Conservation (phyloP, 257 asterid species). For the Solanum okadae region DNA sequence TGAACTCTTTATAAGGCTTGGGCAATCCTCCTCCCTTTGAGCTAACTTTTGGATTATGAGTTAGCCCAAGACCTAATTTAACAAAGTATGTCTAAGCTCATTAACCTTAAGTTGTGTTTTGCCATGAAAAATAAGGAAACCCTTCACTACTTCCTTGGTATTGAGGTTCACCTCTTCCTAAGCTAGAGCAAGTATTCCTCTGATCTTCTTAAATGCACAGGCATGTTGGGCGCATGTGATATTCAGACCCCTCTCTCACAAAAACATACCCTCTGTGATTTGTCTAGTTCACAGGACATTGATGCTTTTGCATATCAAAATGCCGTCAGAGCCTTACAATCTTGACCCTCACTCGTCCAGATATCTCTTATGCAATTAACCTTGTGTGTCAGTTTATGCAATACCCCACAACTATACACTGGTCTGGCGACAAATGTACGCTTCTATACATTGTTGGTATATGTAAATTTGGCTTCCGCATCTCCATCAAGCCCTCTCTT, state of each 20-base stretch:
- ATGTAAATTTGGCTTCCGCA: too few species aligned
- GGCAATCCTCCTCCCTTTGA: too few species aligned
- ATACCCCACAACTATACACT: not conserved
- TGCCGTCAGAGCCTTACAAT: not conserved
- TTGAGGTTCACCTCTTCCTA: not conserved
- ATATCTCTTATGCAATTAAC: not conserved
- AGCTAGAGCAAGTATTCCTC: not conserved
- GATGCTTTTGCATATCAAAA: not conserved
- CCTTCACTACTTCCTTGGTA: not conserved
- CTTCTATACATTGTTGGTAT: not conserved
- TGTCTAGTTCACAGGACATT: not conserved
- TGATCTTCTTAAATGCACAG: not conserved
- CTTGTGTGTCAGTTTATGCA: not conserved
- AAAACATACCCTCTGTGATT: not conserved
- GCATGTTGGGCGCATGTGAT: not conserved
- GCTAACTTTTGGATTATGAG: too few species aligned
- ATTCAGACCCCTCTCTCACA: not conserved
- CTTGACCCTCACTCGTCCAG: not conserved
- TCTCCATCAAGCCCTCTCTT: not conserved
- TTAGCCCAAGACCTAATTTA: too few species aligned
- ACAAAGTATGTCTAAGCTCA: not conserved
- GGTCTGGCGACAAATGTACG: not conserved
- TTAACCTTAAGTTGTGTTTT: not conserved
- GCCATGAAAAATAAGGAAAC: not conserved
- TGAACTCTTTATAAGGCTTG: too few species aligned